Evolutionary conservation across 2,329 filamentous ascomycete species (phyloP).

Genomic region (Monosporascus cannonballus): DNA sequence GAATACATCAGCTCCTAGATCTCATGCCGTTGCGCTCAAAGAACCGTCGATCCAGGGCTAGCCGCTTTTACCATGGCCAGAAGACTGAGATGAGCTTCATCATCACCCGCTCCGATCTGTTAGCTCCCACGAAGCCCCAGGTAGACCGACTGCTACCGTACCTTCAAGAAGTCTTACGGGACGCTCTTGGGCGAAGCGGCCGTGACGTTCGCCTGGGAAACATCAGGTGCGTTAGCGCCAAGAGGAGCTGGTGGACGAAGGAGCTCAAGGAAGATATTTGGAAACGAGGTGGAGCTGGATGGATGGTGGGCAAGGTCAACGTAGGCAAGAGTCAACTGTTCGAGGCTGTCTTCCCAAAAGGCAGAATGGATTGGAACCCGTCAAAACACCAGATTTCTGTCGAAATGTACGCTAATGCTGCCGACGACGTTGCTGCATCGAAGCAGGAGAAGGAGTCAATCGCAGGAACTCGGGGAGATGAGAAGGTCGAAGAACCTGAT

Average conservation of each 20-base stretch:
- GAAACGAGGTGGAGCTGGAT: slow-evolving; percentile 75
- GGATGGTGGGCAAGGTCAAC: slow-evolving; percentile 98
- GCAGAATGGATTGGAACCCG: slow-evolving; percentile 40
- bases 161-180: slow-evolving; percentile 68
- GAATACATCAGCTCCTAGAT: slow-evolving; percentile 63
- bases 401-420: slow-evolving; percentile 20
- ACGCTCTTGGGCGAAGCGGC: slow-evolving; percentile 63
- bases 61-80: slow-evolving; percentile 59
- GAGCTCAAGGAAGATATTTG: slow-evolving; percentile 82
- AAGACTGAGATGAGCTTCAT: slow-evolving; percentile 82
- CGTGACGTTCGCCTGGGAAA: slow-evolving; percentile 79
- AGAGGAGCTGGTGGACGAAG: slow-evolving; percentile 85
- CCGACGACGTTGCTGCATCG: not conserved
- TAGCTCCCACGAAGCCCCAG: slow-evolving; percentile 77
- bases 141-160: slow-evolving; percentile 86
- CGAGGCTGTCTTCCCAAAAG: slow-evolving; percentile 79
- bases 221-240: slow-evolving; percentile 78
- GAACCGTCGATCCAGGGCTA: slow-evolving; percentile 69
- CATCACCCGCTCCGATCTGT: slow-evolving; percentile 79
- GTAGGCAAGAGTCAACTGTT: slow-evolving; percentile 95
- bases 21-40: slow-evolving; percentile 69
- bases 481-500: slow-evolving; percentile 22
- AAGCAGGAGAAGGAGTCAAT: not conserved
- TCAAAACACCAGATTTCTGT: slow-evolving; percentile 31
- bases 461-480: not conserved